Evolutionary conservation across 140 eudicot species (phyloP).

Genomic region (Artemisia princeps): DNA sequence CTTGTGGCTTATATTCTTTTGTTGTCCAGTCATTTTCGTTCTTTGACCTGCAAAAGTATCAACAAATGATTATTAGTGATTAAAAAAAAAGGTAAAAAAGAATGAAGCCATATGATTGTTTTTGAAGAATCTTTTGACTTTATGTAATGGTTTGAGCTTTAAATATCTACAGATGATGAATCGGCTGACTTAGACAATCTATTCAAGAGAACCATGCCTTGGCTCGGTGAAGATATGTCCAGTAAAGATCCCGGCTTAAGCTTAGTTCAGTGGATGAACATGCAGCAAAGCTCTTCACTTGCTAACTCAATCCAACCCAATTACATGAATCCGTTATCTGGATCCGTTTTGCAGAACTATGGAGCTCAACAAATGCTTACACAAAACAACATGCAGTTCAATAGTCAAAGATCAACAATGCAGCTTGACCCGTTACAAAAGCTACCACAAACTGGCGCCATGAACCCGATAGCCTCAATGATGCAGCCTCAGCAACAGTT

Average conservation of each 20-base stretch:
- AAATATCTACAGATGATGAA: conserved; percentile 54
- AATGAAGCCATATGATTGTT: conserved; percentile 7
- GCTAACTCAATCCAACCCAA: conserved; percentile 56
- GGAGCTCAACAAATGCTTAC: conserved; percentile 47
- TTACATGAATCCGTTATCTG: conserved; percentile 49
- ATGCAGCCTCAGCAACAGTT: conserved; percentile 61
- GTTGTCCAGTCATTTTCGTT: conserved; percentile 21
- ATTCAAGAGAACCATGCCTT: conserved; percentile 81
- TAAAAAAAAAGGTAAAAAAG: conserved; percentile 15
- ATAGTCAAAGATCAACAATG: conserved; percentile 44
- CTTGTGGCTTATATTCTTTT: conserved; percentile 20
- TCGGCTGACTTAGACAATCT: conserved; percentile 54
- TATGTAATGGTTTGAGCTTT: background rate
- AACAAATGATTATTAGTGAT: conserved; percentile 19
- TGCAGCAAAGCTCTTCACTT: conserved; percentile 67
- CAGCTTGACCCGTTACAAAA: conserved; percentile 63
- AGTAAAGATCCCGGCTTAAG: conserved; percentile 71
- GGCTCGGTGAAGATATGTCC: conserved; percentile 78
- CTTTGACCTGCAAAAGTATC: conserved; percentile 19
- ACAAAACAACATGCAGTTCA: conserved; percentile 57
- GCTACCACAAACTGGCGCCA: conserved; percentile 33
- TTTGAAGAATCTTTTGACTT: conserved; percentile 13
- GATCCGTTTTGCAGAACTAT: conserved; percentile 52
- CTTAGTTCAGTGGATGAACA: conserved; percentile 93
- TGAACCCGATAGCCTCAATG: conserved; percentile 45